Evolutionary conservation across 1,284 basidiomycete genomes (phyloP), one percentile per base, ranked within the genome.

Genomic region (Wallemia mellicola): DNA sequence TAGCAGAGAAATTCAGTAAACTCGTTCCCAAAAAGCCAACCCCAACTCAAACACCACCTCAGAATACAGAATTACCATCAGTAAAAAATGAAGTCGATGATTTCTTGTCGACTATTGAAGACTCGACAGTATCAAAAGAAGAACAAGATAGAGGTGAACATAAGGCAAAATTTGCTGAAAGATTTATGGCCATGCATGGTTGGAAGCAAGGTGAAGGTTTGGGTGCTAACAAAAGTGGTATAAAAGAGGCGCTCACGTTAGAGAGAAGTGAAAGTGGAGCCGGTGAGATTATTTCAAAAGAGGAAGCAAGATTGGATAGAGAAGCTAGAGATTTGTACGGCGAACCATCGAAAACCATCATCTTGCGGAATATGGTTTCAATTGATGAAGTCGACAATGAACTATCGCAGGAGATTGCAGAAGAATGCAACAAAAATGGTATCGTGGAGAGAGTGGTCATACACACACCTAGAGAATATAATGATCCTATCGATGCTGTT

Each of bases 151-250:
- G 9, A 24, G 55, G 11, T 26, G 55, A 26, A 5, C 15, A 57
- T 25, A 57, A 62, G 60, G 59, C 60, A n/a, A 61, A 62, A 25
- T 62, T 62, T 28, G 61, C 61, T 15, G 58, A 61, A 11, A 22
- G 61, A 38, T 57, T 62, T 58, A 62, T 62, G 61, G 60, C 60
- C 32, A 62, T 61, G 57, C 61, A 62, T 27, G 61, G 61, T 19
- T 62, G 61, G 61, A 62, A 61, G 55, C 58, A 62, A 57, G 61
- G 61, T 17, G 60, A 62, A 28, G 61, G 61, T 28, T 55, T 62
- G 19, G 61, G 61, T 17, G 61, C 61, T 2, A 55, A 59, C 22
- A 59, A 60, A 28, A 61, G 60, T 11, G 61, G 61, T 25, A 59
- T 60, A 15, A 62, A 60, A 17, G 54, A 48, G 2, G 61, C 61